Evolutionary conservation across 164 flowering plant genomes (phyloP).

Genomic region (Chimonanthus salicifolius): DNA sequence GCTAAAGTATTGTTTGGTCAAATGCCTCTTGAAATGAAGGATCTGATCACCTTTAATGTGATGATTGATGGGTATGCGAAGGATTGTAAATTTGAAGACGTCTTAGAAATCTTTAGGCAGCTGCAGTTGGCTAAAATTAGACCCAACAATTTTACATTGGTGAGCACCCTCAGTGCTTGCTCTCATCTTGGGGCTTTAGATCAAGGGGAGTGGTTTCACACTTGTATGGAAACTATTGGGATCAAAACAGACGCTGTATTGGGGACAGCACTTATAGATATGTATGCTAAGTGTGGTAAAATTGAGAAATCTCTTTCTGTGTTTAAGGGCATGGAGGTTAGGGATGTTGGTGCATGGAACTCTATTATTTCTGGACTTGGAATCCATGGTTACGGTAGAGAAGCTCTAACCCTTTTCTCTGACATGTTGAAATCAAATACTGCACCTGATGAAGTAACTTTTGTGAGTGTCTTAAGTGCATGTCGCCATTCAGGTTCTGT

Average conservation of each 20-base stretch:
- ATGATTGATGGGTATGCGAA: conserved; percentile 22
- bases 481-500: conserved; percentile 21
- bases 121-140: conserved; percentile 7
- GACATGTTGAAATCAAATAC: conserved; percentile 11
- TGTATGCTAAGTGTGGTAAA: conserved; percentile 24
- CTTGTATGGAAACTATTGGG: conserved; percentile 10
- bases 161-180: conserved; percentile 19
- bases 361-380: conserved; percentile 19
- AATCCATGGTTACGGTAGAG: conserved; percentile 13
- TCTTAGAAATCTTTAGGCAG: conserved; percentile 10
- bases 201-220: conserved; percentile 17
- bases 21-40: conserved; percentile 9
- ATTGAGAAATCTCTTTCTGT: conserved; percentile 10
- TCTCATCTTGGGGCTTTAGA: conserved; percentile 23
- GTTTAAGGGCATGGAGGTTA: conserved; percentile 12
- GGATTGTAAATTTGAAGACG: conserved; percentile 12
- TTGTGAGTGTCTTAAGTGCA: conserved; percentile 17
- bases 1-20: conserved; percentile 13
- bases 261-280: conserved; percentile 17
- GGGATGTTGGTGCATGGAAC: conserved; percentile 22
- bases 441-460: conserved; percentile 15
- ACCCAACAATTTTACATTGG: conserved; percentile 17
- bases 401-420: conserved; percentile 14
- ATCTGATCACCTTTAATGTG: conserved; percentile 10
- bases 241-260: conserved; percentile 9